Conservation (phyloP, 1,139 yeast species). For the Lodderomyces oxycetoniae region DNA sequence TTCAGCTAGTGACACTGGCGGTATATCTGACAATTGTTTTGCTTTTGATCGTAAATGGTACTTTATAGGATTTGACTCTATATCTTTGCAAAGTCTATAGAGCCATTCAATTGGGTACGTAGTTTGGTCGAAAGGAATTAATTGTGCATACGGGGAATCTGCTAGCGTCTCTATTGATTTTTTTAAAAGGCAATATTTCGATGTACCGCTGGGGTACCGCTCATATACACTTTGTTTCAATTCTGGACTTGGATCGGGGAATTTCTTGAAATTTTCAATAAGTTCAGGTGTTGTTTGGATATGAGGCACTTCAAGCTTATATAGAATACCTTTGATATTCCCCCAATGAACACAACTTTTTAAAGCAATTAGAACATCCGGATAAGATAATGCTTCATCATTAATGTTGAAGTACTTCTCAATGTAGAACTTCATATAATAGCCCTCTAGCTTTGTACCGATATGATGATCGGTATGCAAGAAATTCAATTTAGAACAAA, state of each 20-base stretch:
- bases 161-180: slow-evolving; percentile 34
- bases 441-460: slow-evolving; percentile 46
- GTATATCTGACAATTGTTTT: slow-evolving; percentile 30
- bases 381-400: slow-evolving; percentile 35
- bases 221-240: slow-evolving; percentile 38
- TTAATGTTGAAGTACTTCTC: slow-evolving; percentile 40
- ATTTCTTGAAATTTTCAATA: slow-evolving; percentile 27
- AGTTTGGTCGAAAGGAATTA: slow-evolving; percentile 22
- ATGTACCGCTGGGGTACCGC: slow-evolving; percentile 53
- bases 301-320: slow-evolving; percentile 40
- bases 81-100: slow-evolving; percentile 40
- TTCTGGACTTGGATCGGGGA: slow-evolving; percentile 43
- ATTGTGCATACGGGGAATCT: slow-evolving; percentile 21
- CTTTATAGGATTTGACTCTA: slow-evolving; percentile 44
- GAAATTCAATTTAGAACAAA: slow-evolving; percentile 49
- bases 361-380: slow-evolving; percentile 44
- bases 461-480: slow-evolving; percentile 57
- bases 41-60: slow-evolving; percentile 46
- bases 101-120: slow-evolving; percentile 30
- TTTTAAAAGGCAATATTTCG: slow-evolving; percentile 43
- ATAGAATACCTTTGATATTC: slow-evolving; percentile 45
- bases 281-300: slow-evolving; percentile 30
- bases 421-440: slow-evolving; percentile 38
- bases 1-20: slow-evolving; percentile 35
- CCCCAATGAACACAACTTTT: slow-evolving; percentile 58